Conservation (phyloP, 768 basidiomycete genomes). For the Boletus pseudopeckii region DNA sequence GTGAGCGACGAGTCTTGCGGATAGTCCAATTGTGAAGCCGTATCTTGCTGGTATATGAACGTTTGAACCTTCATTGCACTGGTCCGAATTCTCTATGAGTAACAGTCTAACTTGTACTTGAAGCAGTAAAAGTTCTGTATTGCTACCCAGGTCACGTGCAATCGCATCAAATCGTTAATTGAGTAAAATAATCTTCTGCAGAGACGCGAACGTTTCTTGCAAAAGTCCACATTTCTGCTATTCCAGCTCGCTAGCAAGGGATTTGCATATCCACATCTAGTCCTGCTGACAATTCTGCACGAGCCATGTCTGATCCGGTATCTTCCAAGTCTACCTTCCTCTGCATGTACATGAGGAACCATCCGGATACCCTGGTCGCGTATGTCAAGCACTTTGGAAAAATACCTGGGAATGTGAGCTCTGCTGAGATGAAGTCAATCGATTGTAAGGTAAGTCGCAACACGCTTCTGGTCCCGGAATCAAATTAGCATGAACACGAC, state of each 20-base stretch:
- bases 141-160: background rate
- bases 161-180: background rate
- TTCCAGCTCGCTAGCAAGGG: background rate
- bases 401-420: slow-evolving; percentile 48
- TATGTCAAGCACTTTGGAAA: slow-evolving; percentile 78
- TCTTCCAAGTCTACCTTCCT: slow-evolving; percentile 74
- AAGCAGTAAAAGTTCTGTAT: too few relatives aligned
- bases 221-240: background rate
- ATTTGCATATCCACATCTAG: background rate
- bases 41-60: background rate
- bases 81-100: background rate
- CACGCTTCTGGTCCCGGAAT: background rate
- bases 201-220: background rate
- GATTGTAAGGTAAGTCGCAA: slow-evolving; percentile 52
- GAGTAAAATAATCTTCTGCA: too few relatives aligned
- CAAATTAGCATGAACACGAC: background rate
- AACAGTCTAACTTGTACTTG: too few relatives aligned
- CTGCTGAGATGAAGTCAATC: slow-evolving; percentile 71
- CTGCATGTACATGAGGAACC: slow-evolving; percentile 80
- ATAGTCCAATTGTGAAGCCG: too few relatives aligned
- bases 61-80: too few relatives aligned
- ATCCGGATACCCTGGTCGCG: slow-evolving; percentile 80
- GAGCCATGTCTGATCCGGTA: slow-evolving; percentile 63
- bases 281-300: background rate
- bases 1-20: too few relatives aligned